phyloP scores from a whole-genome alignment of 306 rosid species.

The Cicer chorassanicum region DNA sequence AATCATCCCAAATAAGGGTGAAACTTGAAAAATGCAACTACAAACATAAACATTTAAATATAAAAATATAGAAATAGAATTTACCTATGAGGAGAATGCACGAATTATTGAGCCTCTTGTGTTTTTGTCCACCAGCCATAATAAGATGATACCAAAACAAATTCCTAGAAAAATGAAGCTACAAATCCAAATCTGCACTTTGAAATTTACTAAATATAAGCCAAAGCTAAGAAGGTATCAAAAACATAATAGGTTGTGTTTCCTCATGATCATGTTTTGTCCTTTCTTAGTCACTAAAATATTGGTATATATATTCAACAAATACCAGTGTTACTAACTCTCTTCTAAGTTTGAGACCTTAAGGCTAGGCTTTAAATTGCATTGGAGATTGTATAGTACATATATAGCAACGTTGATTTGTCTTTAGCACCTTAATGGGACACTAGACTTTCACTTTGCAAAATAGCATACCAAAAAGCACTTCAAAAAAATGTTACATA shows the following conservation, averaged over 20 bases:
- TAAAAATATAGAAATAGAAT: not conserved
- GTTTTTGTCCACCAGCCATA: constrained; percentile 59
- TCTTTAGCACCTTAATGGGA: constrained; percentile 53
- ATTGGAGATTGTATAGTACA: constrained; percentile 34
- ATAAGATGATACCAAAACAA: constrained; percentile 9
- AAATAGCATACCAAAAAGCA: constrained; percentile 32
- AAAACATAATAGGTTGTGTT: constrained; percentile 18
- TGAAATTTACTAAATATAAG: not conserved
- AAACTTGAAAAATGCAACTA: constrained; percentile 22
- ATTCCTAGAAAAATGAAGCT: constrained; percentile 9
- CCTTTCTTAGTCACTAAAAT: not conserved
- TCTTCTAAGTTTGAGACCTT: not conserved
- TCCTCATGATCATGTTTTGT: constrained; percentile 39
- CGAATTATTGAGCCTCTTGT: constrained; percentile 59
- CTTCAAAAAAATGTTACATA: not conserved
- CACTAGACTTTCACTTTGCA: constrained; percentile 58
- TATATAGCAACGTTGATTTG: constrained; percentile 38
- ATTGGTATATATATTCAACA: constrained; percentile 12
- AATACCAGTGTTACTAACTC: constrained; percentile 3
- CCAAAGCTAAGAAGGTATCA: constrained; percentile 36
- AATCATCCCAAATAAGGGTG: not conserved
- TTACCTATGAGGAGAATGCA: constrained; percentile 92
- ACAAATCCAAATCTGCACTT: constrained; percentile 31
- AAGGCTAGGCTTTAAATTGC: constrained; percentile 15
- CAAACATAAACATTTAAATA: not conserved